Evolutionary conservation across 352 stramenopile genomes (phyloP), one percentile per base, ranked within the genome.

Genomic region (Peronospora farinosa): DNA sequence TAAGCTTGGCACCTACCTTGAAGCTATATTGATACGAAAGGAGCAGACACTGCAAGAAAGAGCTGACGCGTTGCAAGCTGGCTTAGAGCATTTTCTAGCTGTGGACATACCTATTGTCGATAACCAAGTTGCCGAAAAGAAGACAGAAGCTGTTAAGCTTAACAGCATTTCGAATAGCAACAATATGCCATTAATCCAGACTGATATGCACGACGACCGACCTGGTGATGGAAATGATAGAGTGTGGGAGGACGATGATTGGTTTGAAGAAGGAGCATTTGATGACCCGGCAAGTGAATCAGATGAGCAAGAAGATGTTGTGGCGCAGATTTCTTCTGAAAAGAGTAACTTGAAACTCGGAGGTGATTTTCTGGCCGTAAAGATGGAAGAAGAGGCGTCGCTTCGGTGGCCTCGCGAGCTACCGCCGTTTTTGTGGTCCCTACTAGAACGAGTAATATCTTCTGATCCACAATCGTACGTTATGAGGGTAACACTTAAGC

Each of bases 401-500:
- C 6, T 27, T 21, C 17, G 28, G 15, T 68, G 60, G 41, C 62
- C 72, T 45, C 53, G 42, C 7, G 49, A 69, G 39, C 28, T 74
- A 1, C 63, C 57, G 5, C 50, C 55, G 10, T 81, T 72, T 25
- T 31, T 78, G 3, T 65, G 58, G 52, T 69, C 58, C 3, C 63
- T 89, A 7, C 65, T 89, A 17, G 42, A 40, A 7, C 52, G 72
- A 6, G 53, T 79, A 7, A 66, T 74, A 8, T 54, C 60, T 7
- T 76, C 57, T n/a, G 64, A 65, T 15, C 65, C 72, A 3, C 68
- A 76, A 37, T 81, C 78, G n/a, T 73, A 73, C 37, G 72, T 80
- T 12, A 89, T 87, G 78, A 72, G 59, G 15, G 75, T 69, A 35
- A 77, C 72, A 17, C 68, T 85, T 31, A 77, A 81, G 23, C 74